Evolutionary conservation across 2,329 filamentous ascomycete genomes (phyloP), one percentile per base, ranked within the genome.

Genomic region (Massarina eburnea): DNA sequence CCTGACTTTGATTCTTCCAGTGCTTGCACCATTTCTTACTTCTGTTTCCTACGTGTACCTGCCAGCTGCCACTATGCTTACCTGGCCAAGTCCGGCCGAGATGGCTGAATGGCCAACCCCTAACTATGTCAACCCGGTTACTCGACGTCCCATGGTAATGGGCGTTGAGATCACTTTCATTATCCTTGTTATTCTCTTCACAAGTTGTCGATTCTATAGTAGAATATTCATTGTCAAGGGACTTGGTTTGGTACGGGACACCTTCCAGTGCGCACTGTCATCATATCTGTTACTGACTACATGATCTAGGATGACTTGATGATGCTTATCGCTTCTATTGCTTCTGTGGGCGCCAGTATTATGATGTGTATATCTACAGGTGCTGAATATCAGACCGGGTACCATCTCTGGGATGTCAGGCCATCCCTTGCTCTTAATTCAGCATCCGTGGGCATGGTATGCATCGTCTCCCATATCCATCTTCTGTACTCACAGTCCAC

Each of bases 121-220:
- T 17, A 66, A 66, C 34, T 63, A 54, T 19, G 48, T 46, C 8
- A 48, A 63, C 24, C 61, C 62, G 5, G 55, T 58, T 17, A 55
- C 49, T 26, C 53, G 57, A 8, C 45, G 46, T 10, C 20, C 45
- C 10, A 43, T 61, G 8, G 41, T 66, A 2, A 41, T 61, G 27
- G 60, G 49, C 2, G 21, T 57, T 6, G 54, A 53, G 12, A 45
- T 49, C 14, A 45, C 59, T 14, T 51, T 48, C 2, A 45, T 58
- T 19, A 14, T 39, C 9, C 39, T 64, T 3, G 55, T 55, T 12
- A 26, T 59, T 17, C 34, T 59, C 17, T 50, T 57, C 27, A 45
- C 54, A 8, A 34, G 18, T 4, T 41, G 46, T 8, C 51, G 63
- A 15, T 57, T 64, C 29, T 56, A 64, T 37, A 54, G 60, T 10